Percentiles rank a stretch among this genome's conserved stretches.
Evolutionary conservation across 1,284 basidiomycete genomes (phyloP).

Genomic region (Sanghuangporus weigelae): DNA sequence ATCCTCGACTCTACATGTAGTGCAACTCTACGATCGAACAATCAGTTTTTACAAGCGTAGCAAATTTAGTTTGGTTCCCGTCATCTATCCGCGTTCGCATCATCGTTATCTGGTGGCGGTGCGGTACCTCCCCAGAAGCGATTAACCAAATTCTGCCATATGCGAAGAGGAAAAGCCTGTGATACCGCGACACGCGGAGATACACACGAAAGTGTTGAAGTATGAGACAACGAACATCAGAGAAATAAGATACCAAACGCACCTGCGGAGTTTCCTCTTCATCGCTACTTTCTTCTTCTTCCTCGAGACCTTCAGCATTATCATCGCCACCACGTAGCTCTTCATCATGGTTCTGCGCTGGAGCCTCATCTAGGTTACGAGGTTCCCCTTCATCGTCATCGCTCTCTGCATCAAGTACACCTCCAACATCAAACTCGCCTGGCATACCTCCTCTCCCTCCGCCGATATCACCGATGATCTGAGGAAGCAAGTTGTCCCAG

Average conservation of each 20-base stretch:
- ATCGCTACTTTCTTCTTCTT: constrained; percentile 27
- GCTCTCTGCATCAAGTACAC: constrained; percentile 7
- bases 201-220: neutral
- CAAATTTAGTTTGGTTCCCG: neutral
- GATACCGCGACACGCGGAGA: constrained; percentile 10
- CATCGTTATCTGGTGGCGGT: neutral
- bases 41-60: neutral
- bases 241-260: constrained; percentile 23
- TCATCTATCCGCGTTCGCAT: neutral
- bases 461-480: constrained; percentile 29
- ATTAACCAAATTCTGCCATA: constrained; percentile 56
- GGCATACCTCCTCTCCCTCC: constrained; percentile 29
- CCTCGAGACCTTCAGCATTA: constrained; percentile 23
- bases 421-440: neutral
- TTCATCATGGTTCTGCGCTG: constrained; percentile 23
- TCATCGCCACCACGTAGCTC: constrained; percentile 24
- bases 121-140: constrained; percentile 51
- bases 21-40: neutral
- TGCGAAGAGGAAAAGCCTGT: constrained; percentile 55
- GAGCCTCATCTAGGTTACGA: constrained; percentile 8
- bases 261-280: constrained; percentile 43
- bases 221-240: neutral
- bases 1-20: neutral
- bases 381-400: constrained; percentile 16
- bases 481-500: constrained; percentile 50